Conservation (phyloP, 2,329 filamentous ascomycete genomes). For the Xylariales sp. region DNA sequence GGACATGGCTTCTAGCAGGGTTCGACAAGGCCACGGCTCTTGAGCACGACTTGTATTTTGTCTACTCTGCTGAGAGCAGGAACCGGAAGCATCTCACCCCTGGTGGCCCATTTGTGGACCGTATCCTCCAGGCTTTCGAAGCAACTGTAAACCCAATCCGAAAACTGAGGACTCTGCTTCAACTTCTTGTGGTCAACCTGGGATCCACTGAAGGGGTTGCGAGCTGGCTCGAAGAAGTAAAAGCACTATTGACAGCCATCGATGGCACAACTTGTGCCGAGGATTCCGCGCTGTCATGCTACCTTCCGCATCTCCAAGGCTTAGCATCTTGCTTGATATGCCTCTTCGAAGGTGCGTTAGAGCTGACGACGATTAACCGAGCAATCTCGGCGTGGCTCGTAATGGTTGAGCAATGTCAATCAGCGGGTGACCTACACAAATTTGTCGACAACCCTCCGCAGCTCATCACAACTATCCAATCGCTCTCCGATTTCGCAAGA, state of each 20-base stretch:
- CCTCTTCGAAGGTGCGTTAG: slow-evolving; percentile 33
- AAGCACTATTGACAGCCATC: slow-evolving; percentile 30
- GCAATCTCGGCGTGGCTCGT: slow-evolving; percentile 40
- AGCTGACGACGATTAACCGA: slow-evolving; percentile 25
- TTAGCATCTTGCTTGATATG: slow-evolving; percentile 39
- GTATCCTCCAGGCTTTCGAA: slow-evolving; percentile 46
- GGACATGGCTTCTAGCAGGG: slow-evolving; percentile 48
- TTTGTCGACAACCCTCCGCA: slow-evolving; percentile 45
- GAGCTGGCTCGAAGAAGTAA: slow-evolving; percentile 34
- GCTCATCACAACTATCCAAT: slow-evolving; percentile 45
- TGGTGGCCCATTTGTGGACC: slow-evolving; percentile 40
- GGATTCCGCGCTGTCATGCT: slow-evolving; percentile 39
- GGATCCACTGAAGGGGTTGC: slow-evolving; percentile 35
- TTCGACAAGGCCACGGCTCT: slow-evolving; percentile 52
- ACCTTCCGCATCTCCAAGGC: slow-evolving; percentile 43
- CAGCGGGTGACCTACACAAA: slow-evolving; percentile 34
- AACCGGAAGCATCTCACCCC: slow-evolving; percentile 31
- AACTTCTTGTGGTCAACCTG: slow-evolving; percentile 44
- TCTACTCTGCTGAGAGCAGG: slow-evolving; percentile 30
- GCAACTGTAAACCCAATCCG: slow-evolving; percentile 47
- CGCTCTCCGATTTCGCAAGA: slow-evolving; percentile 46
- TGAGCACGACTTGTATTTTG: slow-evolving; percentile 55
- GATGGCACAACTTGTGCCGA: slow-evolving; percentile 34
- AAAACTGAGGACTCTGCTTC: slow-evolving; percentile 46
- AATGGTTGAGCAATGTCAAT: slow-evolving; percentile 33